Evolutionary conservation across 306 rosid species (phyloP).

Genomic region (Quercus parvula): DNA sequence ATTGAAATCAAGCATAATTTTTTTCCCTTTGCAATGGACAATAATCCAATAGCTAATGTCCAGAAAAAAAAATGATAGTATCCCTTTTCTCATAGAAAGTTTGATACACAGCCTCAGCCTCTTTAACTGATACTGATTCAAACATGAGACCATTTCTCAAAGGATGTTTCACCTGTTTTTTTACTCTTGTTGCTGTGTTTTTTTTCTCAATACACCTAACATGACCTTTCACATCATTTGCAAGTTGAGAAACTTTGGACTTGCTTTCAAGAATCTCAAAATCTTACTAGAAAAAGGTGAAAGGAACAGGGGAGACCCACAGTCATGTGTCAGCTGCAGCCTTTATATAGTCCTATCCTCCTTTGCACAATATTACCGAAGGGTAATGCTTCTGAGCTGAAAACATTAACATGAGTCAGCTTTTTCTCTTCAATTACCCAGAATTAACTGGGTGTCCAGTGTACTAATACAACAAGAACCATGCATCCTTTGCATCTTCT

Average conservation of each 20-base stretch:
- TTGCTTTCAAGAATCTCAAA: not conserved
- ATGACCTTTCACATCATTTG: not conserved
- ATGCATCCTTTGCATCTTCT: not conserved
- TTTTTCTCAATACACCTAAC: not conserved
- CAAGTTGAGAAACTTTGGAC: not conserved
- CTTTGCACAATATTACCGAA: too few species aligned
- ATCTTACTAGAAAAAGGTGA: not conserved
- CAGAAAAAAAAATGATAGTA: not conserved
- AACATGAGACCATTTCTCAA: not conserved
- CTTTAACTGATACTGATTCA: not conserved
- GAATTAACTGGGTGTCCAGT: too few species aligned
- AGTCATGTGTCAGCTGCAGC: too few species aligned
- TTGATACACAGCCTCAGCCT: not conserved
- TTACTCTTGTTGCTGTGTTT: not conserved
- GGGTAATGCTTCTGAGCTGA: too few species aligned
- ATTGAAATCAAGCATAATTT: not conserved
- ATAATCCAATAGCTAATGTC: not conserved
- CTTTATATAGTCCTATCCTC: too few species aligned
- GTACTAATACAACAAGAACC: too few species aligned
- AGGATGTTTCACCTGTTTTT: not conserved
- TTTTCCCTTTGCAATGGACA: not conserved
- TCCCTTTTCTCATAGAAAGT: not conserved
- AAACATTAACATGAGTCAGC: too few species aligned
- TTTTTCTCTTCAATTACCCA: too few species aligned
- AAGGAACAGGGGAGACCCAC: not conserved